Percentiles rank a stretch among this genome's conserved stretches.
Evolutionary conservation across 2,329 filamentous ascomycete genomes (phyloP).

Genomic region (Triangularia setosa): DNA sequence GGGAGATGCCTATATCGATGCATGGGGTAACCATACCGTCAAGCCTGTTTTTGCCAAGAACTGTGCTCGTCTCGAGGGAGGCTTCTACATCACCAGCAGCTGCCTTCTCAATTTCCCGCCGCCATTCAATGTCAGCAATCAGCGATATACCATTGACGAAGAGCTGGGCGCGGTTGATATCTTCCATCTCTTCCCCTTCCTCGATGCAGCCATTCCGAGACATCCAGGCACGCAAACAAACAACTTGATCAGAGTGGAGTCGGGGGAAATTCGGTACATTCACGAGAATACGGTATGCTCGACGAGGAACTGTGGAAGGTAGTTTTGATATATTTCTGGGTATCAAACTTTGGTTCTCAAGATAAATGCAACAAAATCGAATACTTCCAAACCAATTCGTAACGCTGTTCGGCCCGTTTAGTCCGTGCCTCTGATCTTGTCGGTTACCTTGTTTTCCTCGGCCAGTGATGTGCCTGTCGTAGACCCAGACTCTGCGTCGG

Average conservation of each 20-base stretch:
- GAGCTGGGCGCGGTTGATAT: slow-evolving; percentile 27
- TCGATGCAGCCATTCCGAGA: slow-evolving; percentile 18
- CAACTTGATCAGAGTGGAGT: slow-evolving; percentile 27
- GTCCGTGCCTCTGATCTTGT: neutral
- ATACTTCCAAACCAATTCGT: neutral
- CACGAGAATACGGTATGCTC: slow-evolving; percentile 19
- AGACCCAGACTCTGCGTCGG: slow-evolving; percentile 11
- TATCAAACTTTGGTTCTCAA: neutral
- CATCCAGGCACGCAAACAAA: slow-evolving; percentile 24
- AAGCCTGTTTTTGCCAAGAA: slow-evolving; percentile 21
- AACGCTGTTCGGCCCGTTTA: too few species aligned
- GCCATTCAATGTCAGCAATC: slow-evolving; percentile 21
- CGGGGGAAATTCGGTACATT: slow-evolving; percentile 26
- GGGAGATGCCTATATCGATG: slow-evolving; percentile 27
- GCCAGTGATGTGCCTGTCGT: slow-evolving; percentile 1
- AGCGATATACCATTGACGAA: slow-evolving; percentile 30
- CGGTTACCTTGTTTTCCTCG: neutral
- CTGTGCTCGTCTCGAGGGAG: slow-evolving; percentile 28
- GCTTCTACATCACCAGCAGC: slow-evolving; percentile 24
- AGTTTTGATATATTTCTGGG: neutral
- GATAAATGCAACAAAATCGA: neutral
- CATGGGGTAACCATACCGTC: slow-evolving; percentile 22
- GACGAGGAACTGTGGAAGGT: slow-evolving; percentile 6
- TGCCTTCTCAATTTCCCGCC: slow-evolving; percentile 27
- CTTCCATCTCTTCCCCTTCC: slow-evolving; percentile 27